phyloP scores from a whole-genome alignment of 2,329 filamentous ascomycete species.

The Scedosporium minutisporum region DNA sequence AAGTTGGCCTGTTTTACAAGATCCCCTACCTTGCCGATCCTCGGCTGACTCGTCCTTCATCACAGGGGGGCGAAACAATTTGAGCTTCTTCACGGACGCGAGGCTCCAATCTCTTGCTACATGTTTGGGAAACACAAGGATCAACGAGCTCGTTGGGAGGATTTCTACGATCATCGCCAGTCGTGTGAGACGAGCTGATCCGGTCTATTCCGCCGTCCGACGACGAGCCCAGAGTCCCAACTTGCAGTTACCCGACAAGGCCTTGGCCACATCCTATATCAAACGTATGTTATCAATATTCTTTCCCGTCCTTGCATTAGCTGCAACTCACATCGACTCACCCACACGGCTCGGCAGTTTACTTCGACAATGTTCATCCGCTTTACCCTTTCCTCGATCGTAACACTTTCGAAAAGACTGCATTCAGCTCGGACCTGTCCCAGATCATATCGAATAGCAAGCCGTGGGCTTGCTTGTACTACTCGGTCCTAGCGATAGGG shows the following conservation, averaged over 20 bases:
- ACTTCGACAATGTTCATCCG: constrained; percentile 28
- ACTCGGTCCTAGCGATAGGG: constrained; percentile 26
- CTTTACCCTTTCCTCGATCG: constrained; percentile 30
- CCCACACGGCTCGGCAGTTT: constrained; percentile 16
- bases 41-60: background rate
- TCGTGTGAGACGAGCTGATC: constrained; percentile 9
- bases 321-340: background rate
- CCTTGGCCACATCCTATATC: constrained; percentile 8
- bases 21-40: background rate
- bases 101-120: constrained; percentile 19
- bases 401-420: constrained; percentile 22
- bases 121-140: constrained; percentile 18
- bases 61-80: constrained; percentile 16
- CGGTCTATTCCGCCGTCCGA: background rate
- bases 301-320: background rate
- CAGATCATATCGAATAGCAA: constrained; percentile 17
- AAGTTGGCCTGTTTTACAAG: background rate
- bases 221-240: constrained; percentile 1
- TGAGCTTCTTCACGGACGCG: constrained; percentile 21
- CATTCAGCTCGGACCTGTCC: constrained; percentile 16
- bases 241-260: constrained; percentile 1
- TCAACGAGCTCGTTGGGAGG: constrained; percentile 17
- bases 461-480: constrained; percentile 27
- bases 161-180: constrained; percentile 16
- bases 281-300: background rate